Evolutionary conservation across 2,329 filamentous ascomycete genomes (phyloP).

Genomic region (Colletotrichum liaoningense): DNA sequence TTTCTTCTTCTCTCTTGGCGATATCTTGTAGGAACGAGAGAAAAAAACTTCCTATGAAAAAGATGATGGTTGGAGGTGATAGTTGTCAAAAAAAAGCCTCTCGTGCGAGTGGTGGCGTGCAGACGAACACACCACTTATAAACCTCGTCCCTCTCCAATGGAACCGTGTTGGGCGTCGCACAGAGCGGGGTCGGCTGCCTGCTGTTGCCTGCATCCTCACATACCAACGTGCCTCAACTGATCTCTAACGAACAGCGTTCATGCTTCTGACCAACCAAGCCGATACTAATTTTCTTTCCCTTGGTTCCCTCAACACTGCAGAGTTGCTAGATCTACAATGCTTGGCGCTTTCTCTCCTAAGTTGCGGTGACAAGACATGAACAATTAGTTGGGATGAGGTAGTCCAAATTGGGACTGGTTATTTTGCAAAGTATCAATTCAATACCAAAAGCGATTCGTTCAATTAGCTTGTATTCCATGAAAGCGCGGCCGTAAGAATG

Average conservation of each 20-base stretch:
- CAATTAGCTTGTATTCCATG: conserved; percentile 16
- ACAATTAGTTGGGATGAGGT: neutral
- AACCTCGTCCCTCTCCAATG: neutral
- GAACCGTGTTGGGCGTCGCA: neutral
- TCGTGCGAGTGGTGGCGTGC: neutral
- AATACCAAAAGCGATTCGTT: neutral
- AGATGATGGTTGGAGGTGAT: neutral
- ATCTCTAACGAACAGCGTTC: neutral
- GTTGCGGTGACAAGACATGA: neutral
- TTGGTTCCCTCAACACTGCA: neutral
- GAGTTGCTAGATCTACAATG: neutral
- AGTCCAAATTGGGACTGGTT: no score
- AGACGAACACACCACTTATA: neutral
- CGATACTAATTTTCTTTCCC: neutral
- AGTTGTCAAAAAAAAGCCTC: neutral
- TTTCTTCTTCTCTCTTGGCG: no score
- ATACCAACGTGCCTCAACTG: neutral
- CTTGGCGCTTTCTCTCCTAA: neutral
- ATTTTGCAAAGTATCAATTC: no score
- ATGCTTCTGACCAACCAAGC: neutral
- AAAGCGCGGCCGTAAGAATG: conserved; percentile 26
- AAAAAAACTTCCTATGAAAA: no score
- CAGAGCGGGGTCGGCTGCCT: conserved; percentile 29
- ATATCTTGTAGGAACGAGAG: no score
- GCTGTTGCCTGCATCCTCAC: conserved; percentile 2